Conservation (phyloP, 306 rosid genomes). For the Styphnolobium japonicum region DNA sequence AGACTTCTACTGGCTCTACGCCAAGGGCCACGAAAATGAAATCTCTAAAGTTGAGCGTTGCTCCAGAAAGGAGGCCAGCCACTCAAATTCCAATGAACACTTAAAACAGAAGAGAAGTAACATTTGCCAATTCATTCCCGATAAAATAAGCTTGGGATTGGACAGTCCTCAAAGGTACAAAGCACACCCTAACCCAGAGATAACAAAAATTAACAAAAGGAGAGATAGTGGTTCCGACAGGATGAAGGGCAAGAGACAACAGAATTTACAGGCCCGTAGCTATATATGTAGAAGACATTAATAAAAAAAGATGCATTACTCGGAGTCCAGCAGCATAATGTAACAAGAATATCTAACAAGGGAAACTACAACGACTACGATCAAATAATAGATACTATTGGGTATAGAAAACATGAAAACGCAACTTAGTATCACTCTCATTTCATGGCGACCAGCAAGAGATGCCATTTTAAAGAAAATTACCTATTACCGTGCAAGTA, state of each 20-base stretch:
- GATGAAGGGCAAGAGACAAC: conserved; percentile 1
- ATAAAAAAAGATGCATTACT: conserved; percentile 40
- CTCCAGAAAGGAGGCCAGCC: too few species aligned
- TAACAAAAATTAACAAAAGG: not conserved
- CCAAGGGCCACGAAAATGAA: not conserved
- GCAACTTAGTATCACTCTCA: conserved; percentile 39
- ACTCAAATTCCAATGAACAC: too few species aligned
- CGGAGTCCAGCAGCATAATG: conserved; percentile 38
- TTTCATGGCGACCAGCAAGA: conserved; percentile 34
- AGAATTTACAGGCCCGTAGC: conserved; percentile 27
- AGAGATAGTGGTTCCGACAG: not conserved
- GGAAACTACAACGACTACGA: conserved; percentile 39
- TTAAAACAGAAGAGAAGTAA: too few species aligned
- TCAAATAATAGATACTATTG: conserved; percentile 26
- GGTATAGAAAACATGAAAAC: conserved; percentile 32
- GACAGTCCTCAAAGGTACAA: not conserved
- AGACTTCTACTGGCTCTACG: not conserved
- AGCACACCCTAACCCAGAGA: not conserved
- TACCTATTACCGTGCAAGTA: conserved; percentile 42
- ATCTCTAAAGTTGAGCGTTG: too few species aligned
- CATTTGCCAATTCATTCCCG: too few species aligned
- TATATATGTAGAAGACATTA: conserved; percentile 16
- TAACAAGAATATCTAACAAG: conserved; percentile 50
- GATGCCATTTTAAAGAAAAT: conserved; percentile 27
- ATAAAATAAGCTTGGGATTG: too few species aligned